Percentiles rank a stretch among this genome's conserved stretches.
Evolutionary conservation across 2,329 filamentous ascomycete species (phyloP).

Genomic region (Aspergillus costaricaensis): DNA sequence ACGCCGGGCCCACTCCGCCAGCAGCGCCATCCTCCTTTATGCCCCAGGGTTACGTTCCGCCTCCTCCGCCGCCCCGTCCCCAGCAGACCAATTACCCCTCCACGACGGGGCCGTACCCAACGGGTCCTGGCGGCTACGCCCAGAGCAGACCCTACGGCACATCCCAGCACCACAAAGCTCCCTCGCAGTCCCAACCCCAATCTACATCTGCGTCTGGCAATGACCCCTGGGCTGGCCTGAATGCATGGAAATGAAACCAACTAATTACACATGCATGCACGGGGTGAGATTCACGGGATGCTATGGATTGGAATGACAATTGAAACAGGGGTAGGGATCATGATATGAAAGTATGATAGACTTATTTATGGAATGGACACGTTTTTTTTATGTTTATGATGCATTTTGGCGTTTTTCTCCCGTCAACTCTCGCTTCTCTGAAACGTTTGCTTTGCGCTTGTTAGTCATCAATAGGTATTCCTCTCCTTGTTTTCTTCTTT

Average conservation of each 20-base stretch:
- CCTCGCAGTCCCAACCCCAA: constrained; percentile 39
- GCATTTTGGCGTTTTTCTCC: constrained; percentile 1
- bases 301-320: too few relatives aligned
- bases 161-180: constrained; percentile 39
- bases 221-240: constrained; percentile 72
- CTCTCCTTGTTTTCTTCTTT: neutral
- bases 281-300: neutral
- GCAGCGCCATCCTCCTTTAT: constrained; percentile 49
- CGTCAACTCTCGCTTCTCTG: neutral
- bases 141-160: constrained; percentile 47
- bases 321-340: neutral
- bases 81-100: constrained; percentile 50
- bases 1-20: constrained; percentile 37
- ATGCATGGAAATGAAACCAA: constrained; percentile 63
- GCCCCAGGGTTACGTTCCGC: constrained; percentile 66
- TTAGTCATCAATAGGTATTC: neutral
- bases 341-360: constrained; percentile 27
- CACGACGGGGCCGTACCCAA: constrained; percentile 57
- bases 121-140: constrained; percentile 59
- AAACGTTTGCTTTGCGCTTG: neutral
- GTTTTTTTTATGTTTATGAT: neutral
- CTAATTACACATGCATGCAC: neutral
- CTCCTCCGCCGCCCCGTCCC: constrained; percentile 66
- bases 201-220: constrained; percentile 33
- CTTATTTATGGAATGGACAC: constrained; percentile 7